Evolutionary conservation across 148 eudicot species (phyloP), one percentile per base, ranked within the genome.

Genomic region (Rhododendron molle): DNA sequence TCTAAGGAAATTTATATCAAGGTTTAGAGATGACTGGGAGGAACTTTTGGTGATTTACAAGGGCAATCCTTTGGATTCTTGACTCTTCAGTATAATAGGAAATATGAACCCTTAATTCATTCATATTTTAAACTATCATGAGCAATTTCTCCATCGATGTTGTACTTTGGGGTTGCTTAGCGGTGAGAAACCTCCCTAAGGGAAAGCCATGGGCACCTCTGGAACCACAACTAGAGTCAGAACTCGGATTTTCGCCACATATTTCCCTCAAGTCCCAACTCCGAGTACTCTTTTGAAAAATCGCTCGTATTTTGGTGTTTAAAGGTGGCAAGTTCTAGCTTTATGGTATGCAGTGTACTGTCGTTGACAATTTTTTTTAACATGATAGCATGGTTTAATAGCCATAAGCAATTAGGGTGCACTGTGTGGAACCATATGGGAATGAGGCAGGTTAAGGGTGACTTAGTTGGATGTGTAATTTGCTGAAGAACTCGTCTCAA

Each of bases 1-100:
- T n/a, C n/a, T n/a, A n/a, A n/a, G n/a, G n/a, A n/a, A n/a, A n/a
- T n/a, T n/a, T n/a, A n/a, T n/a, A n/a, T n/a, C n/a, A n/a, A 81
- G 62, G 38, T 84, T 38, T 58, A 18, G 65, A 26, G 83, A 85
- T 28, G 32, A 89, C 62, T 86, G 86, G 1, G 76, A 84, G 56
- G 87, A 86, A 32, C 28, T 89, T 85, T 52, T 86, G 60, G 50
- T 23, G 18, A 81, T 81, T 77, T 89, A 89, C 85, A 82, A 47
- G 50, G 50, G 50, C 50, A 0, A 47, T 1, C 12, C 12, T 10
- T 47, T 47, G 13, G 1, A 47, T 47, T 47, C 50, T 47, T 47
- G 50, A 47, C 12, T 47, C 50, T 47, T 47, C 2, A 47, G 12
- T 47, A 7, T 6, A 47, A 10, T 8, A 47, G 12, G 12, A 47